Percentiles rank a stretch among this genome's conserved stretches.
Evolutionary conservation across 2,329 filamentous ascomycete genomes (phyloP).

Genomic region (Fusarium verrucosum): DNA sequence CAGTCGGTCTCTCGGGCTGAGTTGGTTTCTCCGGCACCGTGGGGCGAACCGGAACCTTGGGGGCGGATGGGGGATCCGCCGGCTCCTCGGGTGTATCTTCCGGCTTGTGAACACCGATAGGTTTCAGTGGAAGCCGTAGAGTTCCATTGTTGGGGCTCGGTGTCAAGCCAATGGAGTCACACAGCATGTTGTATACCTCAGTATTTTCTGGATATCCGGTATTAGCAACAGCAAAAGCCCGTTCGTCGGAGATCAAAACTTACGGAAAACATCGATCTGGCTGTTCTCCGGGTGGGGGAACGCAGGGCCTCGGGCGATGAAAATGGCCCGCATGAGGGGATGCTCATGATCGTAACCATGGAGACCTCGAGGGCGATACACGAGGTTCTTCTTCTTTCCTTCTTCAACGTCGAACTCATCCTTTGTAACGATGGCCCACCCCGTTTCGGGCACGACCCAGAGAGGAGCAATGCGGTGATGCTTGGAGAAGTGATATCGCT

Average conservation of each 20-base stretch:
- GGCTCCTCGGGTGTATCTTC: slow-evolving; percentile 60
- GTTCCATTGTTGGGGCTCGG: slow-evolving; percentile 90
- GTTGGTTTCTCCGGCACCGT: slow-evolving; percentile 30
- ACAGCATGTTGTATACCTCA: slow-evolving; percentile 94
- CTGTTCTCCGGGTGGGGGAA: slow-evolving; percentile 89
- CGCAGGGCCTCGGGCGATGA: slow-evolving; percentile 88
- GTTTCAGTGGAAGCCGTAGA: slow-evolving; percentile 73
- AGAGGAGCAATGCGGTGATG: slow-evolving; percentile 92
- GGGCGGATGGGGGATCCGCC: slow-evolving; percentile 56
- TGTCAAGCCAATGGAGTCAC: slow-evolving; percentile 80
- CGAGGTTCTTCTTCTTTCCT: slow-evolving; percentile 68
- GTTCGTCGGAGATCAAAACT: slow-evolving; percentile 53
- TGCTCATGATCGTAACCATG: slow-evolving; percentile 97
- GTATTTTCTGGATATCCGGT: slow-evolving; percentile 82
- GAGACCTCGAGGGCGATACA: slow-evolving; percentile 83
- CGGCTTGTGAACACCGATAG: slow-evolving; percentile 68
- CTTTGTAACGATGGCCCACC: slow-evolving; percentile 89
- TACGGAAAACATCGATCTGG: slow-evolving; percentile 82
- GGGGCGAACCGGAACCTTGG: slow-evolving; percentile 36
- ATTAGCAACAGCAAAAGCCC: slow-evolving; percentile 38
- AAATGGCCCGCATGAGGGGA: slow-evolving; percentile 95
- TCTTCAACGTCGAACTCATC: slow-evolving; percentile 78
- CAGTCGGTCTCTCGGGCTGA: slow-evolving; percentile 24
- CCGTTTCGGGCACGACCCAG: slow-evolving; percentile 92
- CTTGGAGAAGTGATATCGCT: slow-evolving; percentile 87